Evolutionary conservation across 352 stramenopile genomes (phyloP).

Genomic region (Globisporangium spinosum): DNA sequence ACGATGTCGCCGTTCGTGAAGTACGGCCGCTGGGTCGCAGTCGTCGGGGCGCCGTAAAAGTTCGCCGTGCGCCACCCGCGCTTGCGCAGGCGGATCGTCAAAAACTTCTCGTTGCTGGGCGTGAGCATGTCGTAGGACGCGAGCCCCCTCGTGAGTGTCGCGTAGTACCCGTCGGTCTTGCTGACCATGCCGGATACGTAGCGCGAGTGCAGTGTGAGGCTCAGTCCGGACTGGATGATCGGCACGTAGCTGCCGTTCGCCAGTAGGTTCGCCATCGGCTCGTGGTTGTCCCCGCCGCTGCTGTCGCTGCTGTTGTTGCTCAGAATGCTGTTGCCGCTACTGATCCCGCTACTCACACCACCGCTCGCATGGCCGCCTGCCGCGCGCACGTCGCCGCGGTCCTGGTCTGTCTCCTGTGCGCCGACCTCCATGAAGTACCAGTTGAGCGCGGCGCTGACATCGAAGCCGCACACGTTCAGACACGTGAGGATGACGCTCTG

Average conservation of each 20-base stretch:
- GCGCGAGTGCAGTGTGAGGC: conserved; percentile 73
- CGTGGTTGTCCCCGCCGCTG: conserved; percentile 5
- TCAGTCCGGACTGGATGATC: conserved; percentile 67
- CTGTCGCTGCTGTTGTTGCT: not conserved
- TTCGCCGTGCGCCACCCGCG: conserved; percentile 52
- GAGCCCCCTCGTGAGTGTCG: conserved; percentile 69
- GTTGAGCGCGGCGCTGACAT: conserved; percentile 83
- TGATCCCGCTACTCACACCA: not conserved
- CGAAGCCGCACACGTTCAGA: conserved; percentile 76
- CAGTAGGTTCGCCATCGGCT: conserved; percentile 9
- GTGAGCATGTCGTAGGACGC: conserved; percentile 81
- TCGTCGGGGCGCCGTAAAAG: conserved; percentile 26
- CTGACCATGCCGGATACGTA: conserved; percentile 72
- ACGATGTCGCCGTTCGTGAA: conserved; percentile 86
- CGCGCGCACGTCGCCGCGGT: conserved; percentile 5
- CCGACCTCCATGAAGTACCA: conserved; percentile 85
- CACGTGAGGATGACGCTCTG: conserved; percentile 84
- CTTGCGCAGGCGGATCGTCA: conserved; percentile 78
- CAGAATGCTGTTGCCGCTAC: not conserved
- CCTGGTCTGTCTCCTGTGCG: conserved; percentile 20
- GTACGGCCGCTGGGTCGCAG: conserved; percentile 49
- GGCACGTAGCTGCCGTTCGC: conserved; percentile 27
- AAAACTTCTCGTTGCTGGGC: conserved; percentile 80
- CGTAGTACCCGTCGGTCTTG: conserved; percentile 85
- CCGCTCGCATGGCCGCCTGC: not conserved